phyloP scores from a whole-genome alignment of 2,329 filamentous ascomycete species.

The Sporothrix brunneoviolacea region DNA sequence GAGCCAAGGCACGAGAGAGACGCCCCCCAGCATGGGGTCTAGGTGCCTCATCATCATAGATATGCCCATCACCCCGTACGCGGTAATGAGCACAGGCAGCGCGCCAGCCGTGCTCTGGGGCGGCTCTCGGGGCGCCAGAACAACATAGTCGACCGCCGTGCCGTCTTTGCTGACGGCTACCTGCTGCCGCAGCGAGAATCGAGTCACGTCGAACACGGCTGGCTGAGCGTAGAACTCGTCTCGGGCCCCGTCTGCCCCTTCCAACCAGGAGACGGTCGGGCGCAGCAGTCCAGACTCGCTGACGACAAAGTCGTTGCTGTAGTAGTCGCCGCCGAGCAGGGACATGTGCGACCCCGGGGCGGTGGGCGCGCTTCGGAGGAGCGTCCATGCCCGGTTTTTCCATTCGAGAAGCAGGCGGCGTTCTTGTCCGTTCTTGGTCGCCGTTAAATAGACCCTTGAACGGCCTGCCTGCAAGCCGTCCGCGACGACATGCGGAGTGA shows the following conservation, averaged over 20 bases:
- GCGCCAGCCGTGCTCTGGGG: too few species aligned
- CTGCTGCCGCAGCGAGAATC: not conserved
- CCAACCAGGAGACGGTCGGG: not conserved
- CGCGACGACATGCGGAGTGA: not conserved
- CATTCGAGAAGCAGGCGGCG: not conserved
- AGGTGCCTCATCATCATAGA: slow-evolving; percentile 1
- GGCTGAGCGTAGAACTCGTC: not conserved
- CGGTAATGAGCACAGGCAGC: not conserved
- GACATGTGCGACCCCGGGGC: not conserved
- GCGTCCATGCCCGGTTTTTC: not conserved
- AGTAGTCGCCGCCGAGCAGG: not conserved
- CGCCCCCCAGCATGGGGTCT: not conserved
- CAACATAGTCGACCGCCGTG: not conserved
- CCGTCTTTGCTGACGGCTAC: not conserved
- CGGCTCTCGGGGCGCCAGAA: not conserved
- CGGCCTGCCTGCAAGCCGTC: not conserved
- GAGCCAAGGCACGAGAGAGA: not conserved
- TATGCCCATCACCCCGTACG: slow-evolving; percentile 1
- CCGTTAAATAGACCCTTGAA: not conserved
- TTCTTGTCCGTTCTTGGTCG: not conserved
- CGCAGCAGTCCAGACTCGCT: not conserved
- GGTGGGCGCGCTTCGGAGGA: not conserved
- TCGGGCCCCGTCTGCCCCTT: not conserved
- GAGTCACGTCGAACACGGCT: not conserved
- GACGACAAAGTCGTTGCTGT: not conserved